A percentile compares a stretch with the other conserved stretches of the same genome.
Evolutionary conservation across 1,284 basidiomycete genomes (phyloP).

Genomic region (Wolfiporia cocos): DNA sequence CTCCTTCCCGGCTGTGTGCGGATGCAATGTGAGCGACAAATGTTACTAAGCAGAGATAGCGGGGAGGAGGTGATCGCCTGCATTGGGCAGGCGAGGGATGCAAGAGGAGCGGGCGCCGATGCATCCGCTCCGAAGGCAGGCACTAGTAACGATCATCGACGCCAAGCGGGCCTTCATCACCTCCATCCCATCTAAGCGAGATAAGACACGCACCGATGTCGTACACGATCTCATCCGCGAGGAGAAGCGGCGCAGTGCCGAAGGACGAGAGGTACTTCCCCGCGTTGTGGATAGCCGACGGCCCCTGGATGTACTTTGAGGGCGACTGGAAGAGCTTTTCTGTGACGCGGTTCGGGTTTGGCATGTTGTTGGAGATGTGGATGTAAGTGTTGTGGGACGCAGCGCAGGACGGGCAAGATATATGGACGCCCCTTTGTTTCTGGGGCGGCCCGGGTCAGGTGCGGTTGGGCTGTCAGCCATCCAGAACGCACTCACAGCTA

Average conservation of each 20-base stretch:
- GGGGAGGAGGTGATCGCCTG: no score
- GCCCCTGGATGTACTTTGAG: conserved; percentile 32
- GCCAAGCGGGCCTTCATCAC: no score
- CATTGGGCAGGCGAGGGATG: no score
- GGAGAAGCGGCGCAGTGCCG: conserved; percentile 23
- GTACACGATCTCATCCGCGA: conserved; percentile 26
- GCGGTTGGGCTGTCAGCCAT: no score
- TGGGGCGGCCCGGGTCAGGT: conserved; percentile 3
- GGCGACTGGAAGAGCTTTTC: conserved; percentile 30
- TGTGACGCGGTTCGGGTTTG: conserved; percentile 26
- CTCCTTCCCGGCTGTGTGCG: conserved; percentile 21
- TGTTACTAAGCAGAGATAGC: not conserved
- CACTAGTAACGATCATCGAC: no score
- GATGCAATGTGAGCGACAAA: not conserved
- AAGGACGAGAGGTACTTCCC: conserved; percentile 24
- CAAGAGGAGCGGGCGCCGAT: no score
- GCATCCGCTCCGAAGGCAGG: no score
- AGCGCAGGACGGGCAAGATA: conserved; percentile 6
- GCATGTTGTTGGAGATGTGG: conserved; percentile 16
- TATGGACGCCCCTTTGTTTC: not conserved
- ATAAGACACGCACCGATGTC: conserved; percentile 23
- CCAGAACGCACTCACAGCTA: no score
- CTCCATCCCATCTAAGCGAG: no score
- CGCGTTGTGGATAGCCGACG: conserved; percentile 28
- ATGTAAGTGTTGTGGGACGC: conserved; percentile 1